These are phyloP conservation scores for Infundibulicybe gibba DNA, from an alignment of 768 basidiomycete genomes.

Conservation along the genomic window DNA sequence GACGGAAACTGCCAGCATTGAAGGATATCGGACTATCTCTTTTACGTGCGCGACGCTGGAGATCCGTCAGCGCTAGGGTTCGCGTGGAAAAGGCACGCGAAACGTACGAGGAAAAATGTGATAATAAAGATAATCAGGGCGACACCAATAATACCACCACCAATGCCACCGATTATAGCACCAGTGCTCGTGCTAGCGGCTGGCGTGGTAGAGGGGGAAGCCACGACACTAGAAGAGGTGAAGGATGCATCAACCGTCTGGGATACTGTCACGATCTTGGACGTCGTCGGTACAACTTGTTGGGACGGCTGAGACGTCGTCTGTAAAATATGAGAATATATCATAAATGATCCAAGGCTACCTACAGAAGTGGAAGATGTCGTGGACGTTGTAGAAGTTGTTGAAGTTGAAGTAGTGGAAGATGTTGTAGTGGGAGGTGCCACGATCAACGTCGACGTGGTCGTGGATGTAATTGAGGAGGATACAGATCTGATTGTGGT, in stretches of 20 bases:
- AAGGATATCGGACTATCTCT: constrained; percentile 43
- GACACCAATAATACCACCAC: constrained; percentile 41
- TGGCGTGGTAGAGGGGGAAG: constrained; percentile 9
- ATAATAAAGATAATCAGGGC: constrained; percentile 18
- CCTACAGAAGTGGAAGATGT: constrained; percentile 3
- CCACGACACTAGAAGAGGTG: constrained; percentile 10
- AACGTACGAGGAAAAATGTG: constrained; percentile 1
- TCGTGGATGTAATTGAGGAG: not conserved
- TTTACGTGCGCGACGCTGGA: constrained; percentile 34
- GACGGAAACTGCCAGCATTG: constrained; percentile 55
- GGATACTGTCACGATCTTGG: not conserved
- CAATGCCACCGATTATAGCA: constrained; percentile 38
- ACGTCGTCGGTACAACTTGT: not conserved
- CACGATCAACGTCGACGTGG: not conserved
- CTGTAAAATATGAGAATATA: not conserved
- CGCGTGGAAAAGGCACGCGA: constrained; percentile 14
- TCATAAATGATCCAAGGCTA: not conserved
- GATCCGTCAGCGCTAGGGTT: constrained; percentile 3
- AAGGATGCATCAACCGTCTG: not conserved
- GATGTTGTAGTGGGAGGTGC: not conserved
- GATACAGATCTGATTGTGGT: not conserved
- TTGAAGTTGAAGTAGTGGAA: not conserved
- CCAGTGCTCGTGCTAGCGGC: constrained; percentile 19
- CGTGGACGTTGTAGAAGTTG: not conserved
- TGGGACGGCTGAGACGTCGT: not conserved